A percentile compares a stretch with the other conserved stretches of the same genome.
phyloP scores from a whole-genome alignment of 257 asterid species.

The Euphrasia confusa region DNA sequence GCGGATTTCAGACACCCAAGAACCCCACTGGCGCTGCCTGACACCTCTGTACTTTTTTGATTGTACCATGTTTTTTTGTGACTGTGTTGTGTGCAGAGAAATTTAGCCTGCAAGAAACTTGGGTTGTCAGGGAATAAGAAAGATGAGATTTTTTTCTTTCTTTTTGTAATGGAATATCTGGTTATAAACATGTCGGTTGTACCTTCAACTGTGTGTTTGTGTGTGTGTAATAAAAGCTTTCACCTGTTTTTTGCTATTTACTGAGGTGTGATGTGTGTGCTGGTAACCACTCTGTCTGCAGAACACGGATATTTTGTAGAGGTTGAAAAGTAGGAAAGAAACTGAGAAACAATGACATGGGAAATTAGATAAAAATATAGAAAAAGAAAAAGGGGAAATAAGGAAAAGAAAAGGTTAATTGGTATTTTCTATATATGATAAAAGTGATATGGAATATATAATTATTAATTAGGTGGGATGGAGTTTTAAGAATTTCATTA shows the following conservation, averaged over 20 bases:
- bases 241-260: slow-evolving; percentile 31
- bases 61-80: slow-evolving; percentile 39
- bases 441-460: neutral
- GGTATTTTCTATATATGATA: neutral
- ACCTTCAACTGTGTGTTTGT: neutral
- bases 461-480: neutral
- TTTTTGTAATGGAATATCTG: slow-evolving; percentile 11
- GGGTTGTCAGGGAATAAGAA: slow-evolving; percentile 6
- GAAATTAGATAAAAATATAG: neutral
- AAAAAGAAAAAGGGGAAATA: too few relatives aligned
- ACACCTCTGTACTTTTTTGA: slow-evolving; percentile 76
- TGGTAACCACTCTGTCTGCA: slow-evolving; percentile 22
- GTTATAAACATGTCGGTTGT: slow-evolving; percentile 29
- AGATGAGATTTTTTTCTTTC: slow-evolving; percentile 16
- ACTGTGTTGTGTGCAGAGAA: neutral
- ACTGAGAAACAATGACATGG: slow-evolving; percentile 1
- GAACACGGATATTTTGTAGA: neutral
- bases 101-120: slow-evolving; percentile 1
- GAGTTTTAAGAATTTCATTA: neutral
- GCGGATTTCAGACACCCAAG: slow-evolving; percentile 85
- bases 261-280: slow-evolving; percentile 21
- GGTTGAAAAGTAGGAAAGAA: neutral
- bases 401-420: neutral
- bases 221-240: slow-evolving; percentile 33
- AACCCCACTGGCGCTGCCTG: slow-evolving; percentile 92